Evolutionary conservation across 257 asterid species (phyloP).

Genomic region (Solanum etuberosum): DNA sequence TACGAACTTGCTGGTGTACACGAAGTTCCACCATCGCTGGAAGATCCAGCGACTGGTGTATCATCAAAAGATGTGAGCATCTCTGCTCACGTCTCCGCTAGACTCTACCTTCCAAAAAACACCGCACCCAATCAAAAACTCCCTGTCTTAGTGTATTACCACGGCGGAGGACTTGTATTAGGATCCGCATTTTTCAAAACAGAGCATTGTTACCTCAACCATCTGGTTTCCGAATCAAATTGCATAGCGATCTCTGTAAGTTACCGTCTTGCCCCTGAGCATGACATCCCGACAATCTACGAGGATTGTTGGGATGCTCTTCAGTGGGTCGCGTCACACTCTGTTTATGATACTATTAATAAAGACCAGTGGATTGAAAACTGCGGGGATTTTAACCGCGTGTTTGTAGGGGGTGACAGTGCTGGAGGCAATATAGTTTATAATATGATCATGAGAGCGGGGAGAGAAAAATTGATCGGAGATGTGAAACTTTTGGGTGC

Average conservation of each 20-base stretch:
- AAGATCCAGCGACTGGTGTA: constrained; percentile 9
- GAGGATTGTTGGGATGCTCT: constrained; percentile 21
- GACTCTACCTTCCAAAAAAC: constrained; percentile 15
- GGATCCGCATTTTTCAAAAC: constrained; percentile 17
- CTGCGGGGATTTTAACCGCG: neutral
- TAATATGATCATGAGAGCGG: constrained; percentile 4
- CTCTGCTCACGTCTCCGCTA: constrained; percentile 15
- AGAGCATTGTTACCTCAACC: constrained; percentile 8
- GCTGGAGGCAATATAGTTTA: constrained; percentile 24
- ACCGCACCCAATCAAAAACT: constrained; percentile 3
- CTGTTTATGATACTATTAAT: neutral
- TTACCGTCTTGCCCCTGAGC: constrained; percentile 7
- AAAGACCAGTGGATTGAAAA: constrained; percentile 2
- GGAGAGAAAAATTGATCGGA: neutral
- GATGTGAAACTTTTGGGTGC: constrained; percentile 1
- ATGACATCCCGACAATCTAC: neutral
- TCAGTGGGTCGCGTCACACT: constrained; percentile 21
- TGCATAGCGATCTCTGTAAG: constrained; percentile 11
- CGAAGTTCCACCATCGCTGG: constrained; percentile 13
- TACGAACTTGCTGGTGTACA: neutral
- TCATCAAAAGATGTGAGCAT: constrained; percentile 21
- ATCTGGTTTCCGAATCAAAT: neutral
- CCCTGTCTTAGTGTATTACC: constrained; percentile 14
- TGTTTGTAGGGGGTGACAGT: constrained; percentile 15
- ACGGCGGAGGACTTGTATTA: constrained; percentile 15